These are phyloP conservation scores for Bruguiera hainesii DNA, from an alignment of 441 rosid genomes.

Conservation along the genomic window DNA sequence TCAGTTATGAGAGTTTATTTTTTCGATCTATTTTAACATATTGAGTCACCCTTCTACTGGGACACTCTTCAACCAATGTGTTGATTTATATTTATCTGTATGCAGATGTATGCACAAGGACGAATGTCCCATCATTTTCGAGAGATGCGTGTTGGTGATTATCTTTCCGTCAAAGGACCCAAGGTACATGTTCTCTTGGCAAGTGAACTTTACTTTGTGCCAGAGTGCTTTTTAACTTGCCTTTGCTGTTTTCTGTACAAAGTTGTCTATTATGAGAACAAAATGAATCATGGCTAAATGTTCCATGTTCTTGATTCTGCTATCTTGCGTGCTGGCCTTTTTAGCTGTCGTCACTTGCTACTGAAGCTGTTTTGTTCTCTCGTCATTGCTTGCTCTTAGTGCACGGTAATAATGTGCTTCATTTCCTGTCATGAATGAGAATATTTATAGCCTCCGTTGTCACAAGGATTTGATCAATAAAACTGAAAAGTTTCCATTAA, in stretches of 20 bases:
- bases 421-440: not conserved
- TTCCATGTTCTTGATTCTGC: no score
- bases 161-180: slow-evolving; percentile 89
- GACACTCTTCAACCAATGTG: not conserved
- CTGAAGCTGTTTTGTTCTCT: not conserved
- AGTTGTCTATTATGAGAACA: not conserved
- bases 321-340: no score
- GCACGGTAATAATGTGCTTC: no score
- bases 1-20: slow-evolving; percentile 6
- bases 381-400: not conserved
- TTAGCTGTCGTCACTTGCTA: not conserved
- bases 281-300: not conserved
- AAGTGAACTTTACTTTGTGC: not conserved
- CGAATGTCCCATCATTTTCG: slow-evolving; percentile 98
- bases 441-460: no score
- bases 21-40: not conserved
- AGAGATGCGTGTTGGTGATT: slow-evolving; percentile 78
- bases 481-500: no score
- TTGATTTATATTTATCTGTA: slow-evolving; percentile 15
- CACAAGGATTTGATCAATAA: no score
- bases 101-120: slow-evolving; percentile 96
- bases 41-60: not conserved
- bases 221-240: not conserved
- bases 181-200: slow-evolving; percentile 48
- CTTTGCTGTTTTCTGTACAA: not conserved